These are phyloP conservation scores for Vaccinium vitisidaea DNA, from an alignment of 148 eudicot genomes.

Conservation along the genomic window DNA sequence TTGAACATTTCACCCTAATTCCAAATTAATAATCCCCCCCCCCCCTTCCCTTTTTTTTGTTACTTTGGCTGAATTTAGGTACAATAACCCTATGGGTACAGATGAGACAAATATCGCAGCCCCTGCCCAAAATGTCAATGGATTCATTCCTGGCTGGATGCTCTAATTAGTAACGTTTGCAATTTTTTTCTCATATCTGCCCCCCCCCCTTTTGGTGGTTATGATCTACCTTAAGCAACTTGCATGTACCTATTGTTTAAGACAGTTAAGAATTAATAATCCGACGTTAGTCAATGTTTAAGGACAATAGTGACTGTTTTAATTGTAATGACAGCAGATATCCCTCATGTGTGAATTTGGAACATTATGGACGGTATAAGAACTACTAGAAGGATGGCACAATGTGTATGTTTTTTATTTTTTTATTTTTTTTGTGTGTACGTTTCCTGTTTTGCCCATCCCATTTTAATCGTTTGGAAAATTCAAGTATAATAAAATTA, in stretches of 20 bases:
- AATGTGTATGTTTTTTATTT: too few relatives aligned
- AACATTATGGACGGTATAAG: not conserved
- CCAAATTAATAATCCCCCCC: not conserved
- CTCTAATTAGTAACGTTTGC: conserved; percentile 25
- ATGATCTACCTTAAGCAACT: conserved; percentile 11
- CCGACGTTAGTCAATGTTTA: not conserved
- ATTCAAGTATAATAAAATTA: too few relatives aligned
- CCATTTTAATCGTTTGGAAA: too few relatives aligned
- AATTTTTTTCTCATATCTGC: not conserved
- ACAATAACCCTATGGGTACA: conserved; percentile 27
- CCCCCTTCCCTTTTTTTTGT: not conserved
- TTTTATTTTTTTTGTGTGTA: too few relatives aligned
- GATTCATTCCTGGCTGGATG: conserved; percentile 54
- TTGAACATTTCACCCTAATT: not conserved
- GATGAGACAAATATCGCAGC: conserved; percentile 31
- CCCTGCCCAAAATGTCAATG: conserved; percentile 33
- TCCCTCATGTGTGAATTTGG: not conserved
- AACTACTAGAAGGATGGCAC: not conserved
- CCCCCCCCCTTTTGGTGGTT: not conserved
- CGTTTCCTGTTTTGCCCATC: too few relatives aligned
- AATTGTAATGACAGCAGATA: not conserved
- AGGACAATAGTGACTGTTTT: not conserved
- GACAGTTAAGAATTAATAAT: not conserved
- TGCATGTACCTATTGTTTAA: not conserved
- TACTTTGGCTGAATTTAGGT: conserved; percentile 21